These are phyloP conservation scores for Paramecium caudatum DNA, from an alignment of 73 alveolate species.

Conservation along the genomic window DNA sequence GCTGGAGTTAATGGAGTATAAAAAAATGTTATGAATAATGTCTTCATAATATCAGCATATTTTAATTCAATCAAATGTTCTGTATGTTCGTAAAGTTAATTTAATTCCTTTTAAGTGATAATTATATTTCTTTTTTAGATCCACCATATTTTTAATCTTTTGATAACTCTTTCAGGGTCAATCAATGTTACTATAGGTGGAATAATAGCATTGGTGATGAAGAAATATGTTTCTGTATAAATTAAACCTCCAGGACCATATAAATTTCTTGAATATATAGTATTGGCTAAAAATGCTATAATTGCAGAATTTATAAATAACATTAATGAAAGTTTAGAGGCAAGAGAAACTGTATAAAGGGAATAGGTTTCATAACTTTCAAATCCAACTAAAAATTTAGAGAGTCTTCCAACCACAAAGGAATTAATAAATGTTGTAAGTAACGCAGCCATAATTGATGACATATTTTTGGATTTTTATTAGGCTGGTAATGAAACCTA, in stretches of 20 bases:
- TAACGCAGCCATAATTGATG: constrained; percentile 47
- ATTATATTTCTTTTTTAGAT: constrained; percentile 20
- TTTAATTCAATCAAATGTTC: constrained; percentile 68
- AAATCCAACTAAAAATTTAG: constrained; percentile 36
- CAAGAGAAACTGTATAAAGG: constrained; percentile 62
- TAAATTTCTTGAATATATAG: constrained; percentile 41
- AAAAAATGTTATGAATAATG: constrained; percentile 71
- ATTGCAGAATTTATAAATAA: constrained; percentile 72
- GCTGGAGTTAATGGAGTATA: constrained; percentile 74
- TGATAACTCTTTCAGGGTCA: constrained; percentile 52
- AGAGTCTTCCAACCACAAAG: constrained; percentile 47
- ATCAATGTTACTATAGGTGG: constrained; percentile 56
- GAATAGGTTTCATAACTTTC: constrained; percentile 74
- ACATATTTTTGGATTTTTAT: not conserved
- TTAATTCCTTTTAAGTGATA: constrained; percentile 29
- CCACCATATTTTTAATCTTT: constrained; percentile 56
- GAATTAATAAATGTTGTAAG: constrained; percentile 67
- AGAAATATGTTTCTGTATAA: constrained; percentile 70
- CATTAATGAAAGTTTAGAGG: constrained; percentile 64
- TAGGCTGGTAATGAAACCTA: constrained; percentile 12
- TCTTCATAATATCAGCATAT: constrained; percentile 77
- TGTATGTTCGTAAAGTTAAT: not conserved
- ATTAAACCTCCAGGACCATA: constrained; percentile 76
- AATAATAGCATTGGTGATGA: constrained; percentile 65
- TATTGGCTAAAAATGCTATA: not conserved